phyloP scores from a whole-genome alignment of 2,329 filamentous ascomycete species.

The Diaporthe vaccinii region DNA sequence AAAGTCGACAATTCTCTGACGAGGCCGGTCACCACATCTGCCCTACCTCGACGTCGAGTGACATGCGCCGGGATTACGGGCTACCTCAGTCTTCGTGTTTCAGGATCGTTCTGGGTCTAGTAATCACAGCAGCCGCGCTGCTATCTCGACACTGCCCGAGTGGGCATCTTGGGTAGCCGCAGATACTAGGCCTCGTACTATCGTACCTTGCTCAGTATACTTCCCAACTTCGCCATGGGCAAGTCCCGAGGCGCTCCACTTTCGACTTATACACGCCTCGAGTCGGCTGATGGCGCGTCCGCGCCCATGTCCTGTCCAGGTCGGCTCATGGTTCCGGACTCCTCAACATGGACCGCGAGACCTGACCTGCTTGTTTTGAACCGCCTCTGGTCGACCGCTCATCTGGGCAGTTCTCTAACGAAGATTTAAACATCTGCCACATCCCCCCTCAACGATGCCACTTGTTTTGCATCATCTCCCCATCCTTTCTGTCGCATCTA shows the following conservation, averaged over 20 bases:
- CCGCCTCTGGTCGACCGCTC: constrained; percentile 39
- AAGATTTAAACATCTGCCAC: constrained; percentile 41
- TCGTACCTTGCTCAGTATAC: constrained; percentile 6
- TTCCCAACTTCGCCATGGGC: constrained; percentile 30
- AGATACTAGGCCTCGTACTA: constrained; percentile 24
- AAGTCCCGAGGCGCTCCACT: constrained; percentile 38
- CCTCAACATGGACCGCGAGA: constrained; percentile 35
- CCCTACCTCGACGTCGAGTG: constrained; percentile 36
- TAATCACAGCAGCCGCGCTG: constrained; percentile 41
- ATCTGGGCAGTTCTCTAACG: constrained; percentile 39
- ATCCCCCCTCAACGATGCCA: constrained; percentile 34
- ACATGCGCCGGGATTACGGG: constrained; percentile 34
- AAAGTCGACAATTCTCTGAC: constrained; percentile 25
- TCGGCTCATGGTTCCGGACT: constrained; percentile 39
- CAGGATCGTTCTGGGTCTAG: constrained; percentile 37
- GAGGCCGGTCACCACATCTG: constrained; percentile 35
- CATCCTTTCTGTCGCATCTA: constrained; percentile 32
- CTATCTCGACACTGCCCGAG: constrained; percentile 27
- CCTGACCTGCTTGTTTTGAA: constrained; percentile 38
- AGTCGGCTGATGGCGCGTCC: constrained; percentile 41
- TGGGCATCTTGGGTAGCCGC: constrained; percentile 38
- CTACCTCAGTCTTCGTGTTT: constrained; percentile 41
- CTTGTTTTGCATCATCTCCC: constrained; percentile 36
- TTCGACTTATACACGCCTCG: constrained; percentile 38
- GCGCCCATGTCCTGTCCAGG: constrained; percentile 33